These are phyloP conservation scores for Aurantiochytrium sp. DNA, from an alignment of 108 stramenopile genomes.

Conservation along the genomic window DNA sequence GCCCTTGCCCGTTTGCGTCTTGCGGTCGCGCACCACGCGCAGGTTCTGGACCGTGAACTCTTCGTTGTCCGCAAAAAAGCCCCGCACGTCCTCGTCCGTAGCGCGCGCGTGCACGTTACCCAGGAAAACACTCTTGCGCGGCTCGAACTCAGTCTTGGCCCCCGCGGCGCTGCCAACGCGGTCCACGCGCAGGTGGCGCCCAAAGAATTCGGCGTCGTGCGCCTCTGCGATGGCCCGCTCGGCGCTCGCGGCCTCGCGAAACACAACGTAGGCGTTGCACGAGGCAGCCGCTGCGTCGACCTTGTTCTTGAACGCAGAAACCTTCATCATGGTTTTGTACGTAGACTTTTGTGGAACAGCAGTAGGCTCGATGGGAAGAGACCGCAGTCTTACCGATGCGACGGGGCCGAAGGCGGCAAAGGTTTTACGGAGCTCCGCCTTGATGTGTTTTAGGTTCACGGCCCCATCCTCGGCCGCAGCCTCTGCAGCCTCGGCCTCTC, in stretches of 20 bases:
- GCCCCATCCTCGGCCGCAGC: not conserved
- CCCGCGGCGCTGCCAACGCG: not conserved
- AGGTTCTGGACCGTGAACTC: not conserved
- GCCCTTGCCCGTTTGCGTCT: not conserved
- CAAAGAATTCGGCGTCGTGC: not conserved
- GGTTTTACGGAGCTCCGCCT: not conserved
- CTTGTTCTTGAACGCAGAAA: not conserved
- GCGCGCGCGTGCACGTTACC: not conserved
- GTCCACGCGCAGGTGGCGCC: conserved; percentile 3
- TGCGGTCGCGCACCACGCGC: not conserved
- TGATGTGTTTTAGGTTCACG: not conserved
- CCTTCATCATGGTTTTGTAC: conserved; percentile 21
- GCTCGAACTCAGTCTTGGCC: not conserved
- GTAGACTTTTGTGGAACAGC: not conserved
- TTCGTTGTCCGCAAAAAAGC: not conserved
- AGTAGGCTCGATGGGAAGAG: not conserved
- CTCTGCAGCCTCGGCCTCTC: not conserved
- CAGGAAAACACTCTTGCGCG: not conserved
- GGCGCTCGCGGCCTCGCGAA: not conserved
- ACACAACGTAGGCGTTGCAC: conserved; percentile 26
- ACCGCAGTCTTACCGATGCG: not conserved
- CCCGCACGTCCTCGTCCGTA: not conserved
- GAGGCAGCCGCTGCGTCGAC: not conserved
- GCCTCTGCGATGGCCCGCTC: not conserved
- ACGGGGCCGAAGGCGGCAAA: not conserved